phyloP scores from a whole-genome alignment of 352 stramenopile species.

The Phytopythium boreale region DNA sequence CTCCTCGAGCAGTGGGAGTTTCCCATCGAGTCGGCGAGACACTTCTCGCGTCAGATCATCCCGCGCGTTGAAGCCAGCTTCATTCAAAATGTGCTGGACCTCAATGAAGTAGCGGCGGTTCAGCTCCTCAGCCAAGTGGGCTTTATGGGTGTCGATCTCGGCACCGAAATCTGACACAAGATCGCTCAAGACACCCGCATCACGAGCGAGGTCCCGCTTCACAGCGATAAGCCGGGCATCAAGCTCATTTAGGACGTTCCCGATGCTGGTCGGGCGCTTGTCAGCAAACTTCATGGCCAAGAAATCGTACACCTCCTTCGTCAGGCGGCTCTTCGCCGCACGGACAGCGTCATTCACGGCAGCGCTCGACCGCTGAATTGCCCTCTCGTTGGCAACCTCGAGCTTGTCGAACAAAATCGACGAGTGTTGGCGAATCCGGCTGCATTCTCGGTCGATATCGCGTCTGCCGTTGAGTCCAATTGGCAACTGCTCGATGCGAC shows the following conservation, averaged over 20 bases:
- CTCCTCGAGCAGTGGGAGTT: conserved; percentile 60
- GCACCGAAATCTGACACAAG: conserved; percentile 32
- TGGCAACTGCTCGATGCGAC: conserved; percentile 48
- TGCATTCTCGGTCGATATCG: conserved; percentile 47
- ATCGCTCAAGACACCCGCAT: conserved; percentile 20
- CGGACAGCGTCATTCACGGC: conserved; percentile 50
- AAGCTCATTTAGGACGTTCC: conserved; percentile 52
- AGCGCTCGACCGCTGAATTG: conserved; percentile 54
- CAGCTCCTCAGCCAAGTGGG: conserved; percentile 57
- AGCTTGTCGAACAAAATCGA: conserved; percentile 70
- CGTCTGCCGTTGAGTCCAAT: conserved; percentile 40
- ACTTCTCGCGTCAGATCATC: conserved; percentile 68
- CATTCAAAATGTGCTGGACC: conserved; percentile 71
- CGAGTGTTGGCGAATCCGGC: conserved; percentile 56
- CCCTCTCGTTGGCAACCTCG: conserved; percentile 69
- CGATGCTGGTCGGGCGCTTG: conserved; percentile 49
- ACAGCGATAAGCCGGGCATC: conserved; percentile 25
- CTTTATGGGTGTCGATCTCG: conserved; percentile 66
- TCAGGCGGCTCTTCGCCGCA: conserved; percentile 56
- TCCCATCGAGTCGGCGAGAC: conserved; percentile 55
- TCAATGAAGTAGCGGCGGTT: conserved; percentile 77
- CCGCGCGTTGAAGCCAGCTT: conserved; percentile 55
- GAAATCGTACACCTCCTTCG: conserved; percentile 52
- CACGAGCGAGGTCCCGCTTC: conserved; percentile 27
- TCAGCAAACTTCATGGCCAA: conserved; percentile 56